A percentile compares a stretch with the other conserved stretches of the same genome.
Evolutionary conservation across 768 basidiomycete species (phyloP).

Genomic region (Pisolithus marmoratus): DNA sequence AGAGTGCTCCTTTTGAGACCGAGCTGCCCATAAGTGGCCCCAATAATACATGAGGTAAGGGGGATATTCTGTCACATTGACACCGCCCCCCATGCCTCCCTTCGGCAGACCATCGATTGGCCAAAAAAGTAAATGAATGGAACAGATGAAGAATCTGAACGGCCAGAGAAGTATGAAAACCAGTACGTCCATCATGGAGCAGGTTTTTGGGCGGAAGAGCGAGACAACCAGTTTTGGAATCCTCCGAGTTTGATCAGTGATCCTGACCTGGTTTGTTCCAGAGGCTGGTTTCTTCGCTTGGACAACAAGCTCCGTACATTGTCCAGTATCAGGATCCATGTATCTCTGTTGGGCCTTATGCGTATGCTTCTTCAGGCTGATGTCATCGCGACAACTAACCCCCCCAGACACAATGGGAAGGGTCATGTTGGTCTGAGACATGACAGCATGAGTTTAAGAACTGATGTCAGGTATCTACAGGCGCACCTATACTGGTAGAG

Average conservation of each 20-base stretch:
- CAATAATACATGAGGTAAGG: constrained; percentile 6
- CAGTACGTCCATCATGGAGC: neutral
- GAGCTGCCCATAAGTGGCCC: constrained; percentile 17
- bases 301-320: constrained; percentile 8
- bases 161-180: constrained; percentile 6
- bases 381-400: neutral
- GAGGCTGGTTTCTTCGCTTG: constrained; percentile 6
- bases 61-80: constrained; percentile 3
- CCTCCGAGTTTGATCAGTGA: constrained; percentile 1
- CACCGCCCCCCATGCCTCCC: neutral
- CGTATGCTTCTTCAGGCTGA: neutral
- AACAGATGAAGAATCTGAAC: constrained; percentile 2
- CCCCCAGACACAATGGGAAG: neutral
- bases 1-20: constrained; percentile 13
- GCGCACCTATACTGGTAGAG: too few species aligned
- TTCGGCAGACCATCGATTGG: neutral
- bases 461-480: too few species aligned
- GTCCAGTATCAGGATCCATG: constrained; percentile 11
- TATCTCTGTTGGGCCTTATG: constrained; percentile 13
- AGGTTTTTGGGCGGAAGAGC: constrained; percentile 6
- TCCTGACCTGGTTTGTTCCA: neutral
- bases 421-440: neutral
- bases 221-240: constrained; percentile 9
- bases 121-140: constrained; percentile 8
- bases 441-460: neutral